phyloP scores from a whole-genome alignment of 139 green algal species.

The Desmodesmus armatus region DNA sequence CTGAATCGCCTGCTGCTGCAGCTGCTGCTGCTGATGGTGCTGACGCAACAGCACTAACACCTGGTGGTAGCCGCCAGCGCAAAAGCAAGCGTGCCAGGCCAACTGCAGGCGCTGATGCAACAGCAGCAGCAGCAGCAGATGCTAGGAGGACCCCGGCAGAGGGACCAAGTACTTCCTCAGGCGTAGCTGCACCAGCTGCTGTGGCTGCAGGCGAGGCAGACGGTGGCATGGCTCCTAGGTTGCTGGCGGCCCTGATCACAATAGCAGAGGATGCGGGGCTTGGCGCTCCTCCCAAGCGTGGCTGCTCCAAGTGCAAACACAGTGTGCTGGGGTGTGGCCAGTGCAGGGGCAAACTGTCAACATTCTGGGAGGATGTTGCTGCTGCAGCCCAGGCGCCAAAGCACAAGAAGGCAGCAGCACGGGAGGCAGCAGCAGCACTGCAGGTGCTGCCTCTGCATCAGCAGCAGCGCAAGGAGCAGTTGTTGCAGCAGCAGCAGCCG shows the following conservation, averaged over 20 bases:
- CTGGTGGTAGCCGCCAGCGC: not conserved
- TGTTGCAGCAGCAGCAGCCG: not conserved
- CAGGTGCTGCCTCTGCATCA: not conserved
- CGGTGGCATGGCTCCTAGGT: not conserved
- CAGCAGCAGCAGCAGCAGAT: slow-evolving; percentile 18
- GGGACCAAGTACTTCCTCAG: not conserved
- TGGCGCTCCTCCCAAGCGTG: no score
- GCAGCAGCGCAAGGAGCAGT: not conserved
- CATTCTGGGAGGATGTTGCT: no score
- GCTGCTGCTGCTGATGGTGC: not conserved
- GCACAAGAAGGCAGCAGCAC: not conserved
- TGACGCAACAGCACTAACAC: not conserved
- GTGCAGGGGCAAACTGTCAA: no score
- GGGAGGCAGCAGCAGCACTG: not conserved
- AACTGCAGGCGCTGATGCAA: not conserved
- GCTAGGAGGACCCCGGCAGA: not conserved
- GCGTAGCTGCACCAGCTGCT: not conserved
- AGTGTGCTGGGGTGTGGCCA: not conserved
- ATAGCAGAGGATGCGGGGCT: no score
- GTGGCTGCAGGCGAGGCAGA: not conserved
- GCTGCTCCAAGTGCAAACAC: not conserved
- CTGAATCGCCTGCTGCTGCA: no score
- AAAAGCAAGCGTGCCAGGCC: not conserved
- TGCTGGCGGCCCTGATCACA: not conserved
- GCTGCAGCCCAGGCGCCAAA: not conserved